phyloP scores from a whole-genome alignment of 1,139 yeast species.

The Yamadazyma epiphylla region DNA sequence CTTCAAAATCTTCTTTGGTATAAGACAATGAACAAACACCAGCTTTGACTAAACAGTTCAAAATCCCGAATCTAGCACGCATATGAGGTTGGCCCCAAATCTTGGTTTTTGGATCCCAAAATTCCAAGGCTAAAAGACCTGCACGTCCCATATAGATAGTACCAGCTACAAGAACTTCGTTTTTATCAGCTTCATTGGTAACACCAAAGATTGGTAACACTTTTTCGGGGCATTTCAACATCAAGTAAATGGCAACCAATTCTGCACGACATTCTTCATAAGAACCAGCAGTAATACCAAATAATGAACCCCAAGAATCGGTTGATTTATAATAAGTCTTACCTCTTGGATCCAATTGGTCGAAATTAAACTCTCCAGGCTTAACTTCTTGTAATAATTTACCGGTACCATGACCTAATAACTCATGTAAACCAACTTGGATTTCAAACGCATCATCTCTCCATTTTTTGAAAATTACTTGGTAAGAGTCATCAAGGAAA shows the following conservation, averaged over 20 bases:
- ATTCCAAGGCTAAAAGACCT: conserved; percentile 76
- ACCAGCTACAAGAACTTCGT: conserved; percentile 61
- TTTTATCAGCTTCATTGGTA: conserved; percentile 50
- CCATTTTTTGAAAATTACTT: conserved; percentile 61
- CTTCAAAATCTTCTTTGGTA: conserved; percentile 45
- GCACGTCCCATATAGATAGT: conserved; percentile 85
- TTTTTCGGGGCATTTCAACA: conserved; percentile 55
- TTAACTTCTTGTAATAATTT: conserved; percentile 65
- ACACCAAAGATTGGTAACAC: conserved; percentile 74
- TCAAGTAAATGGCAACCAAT: conserved; percentile 77
- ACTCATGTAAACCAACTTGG: conserved; percentile 89
- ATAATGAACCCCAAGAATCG: conserved; percentile 86
- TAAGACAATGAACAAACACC: conserved; percentile 56
- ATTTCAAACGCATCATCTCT: conserved; percentile 85
- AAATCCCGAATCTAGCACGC: conserved; percentile 86
- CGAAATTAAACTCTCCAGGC: conserved; percentile 70
- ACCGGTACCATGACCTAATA: conserved; percentile 91
- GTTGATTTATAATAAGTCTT: conserved; percentile 70
- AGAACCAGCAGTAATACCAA: conserved; percentile 79
- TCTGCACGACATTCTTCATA: conserved; percentile 94
- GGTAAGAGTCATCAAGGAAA: conserved; percentile 53
- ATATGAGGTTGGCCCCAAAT: conserved; percentile 97
- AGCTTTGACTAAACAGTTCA: conserved; percentile 70
- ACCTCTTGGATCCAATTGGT: conserved; percentile 62
- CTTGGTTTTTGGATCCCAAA: conserved; percentile 74